phyloP scores from a whole-genome alignment of 495 filamentous ascomycete species.

The Aspergillus hancockii region DNA sequence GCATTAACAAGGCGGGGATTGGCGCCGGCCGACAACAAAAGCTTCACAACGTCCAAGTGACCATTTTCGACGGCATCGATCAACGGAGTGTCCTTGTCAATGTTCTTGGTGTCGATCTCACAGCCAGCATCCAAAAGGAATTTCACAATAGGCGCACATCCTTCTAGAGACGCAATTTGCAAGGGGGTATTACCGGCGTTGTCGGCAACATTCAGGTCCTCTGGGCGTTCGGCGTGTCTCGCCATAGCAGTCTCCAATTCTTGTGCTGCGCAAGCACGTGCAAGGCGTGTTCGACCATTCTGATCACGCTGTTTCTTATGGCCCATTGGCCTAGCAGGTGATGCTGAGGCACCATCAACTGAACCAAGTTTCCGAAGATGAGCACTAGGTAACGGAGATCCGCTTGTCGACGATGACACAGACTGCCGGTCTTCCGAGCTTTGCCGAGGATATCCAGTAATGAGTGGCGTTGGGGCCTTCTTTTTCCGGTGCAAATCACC shows the following conservation, averaged over 20 bases:
- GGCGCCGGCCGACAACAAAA: constrained; percentile 80
- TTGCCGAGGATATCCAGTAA: constrained; percentile 44
- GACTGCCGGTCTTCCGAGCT: constrained; percentile 67
- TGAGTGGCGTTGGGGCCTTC: constrained; percentile 54
- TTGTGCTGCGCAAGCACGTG: constrained; percentile 78
- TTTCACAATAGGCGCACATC: constrained; percentile 72
- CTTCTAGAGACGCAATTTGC: constrained; percentile 85
- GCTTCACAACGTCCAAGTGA: constrained; percentile 84
- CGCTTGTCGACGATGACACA: constrained; percentile 71
- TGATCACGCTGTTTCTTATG: constrained; percentile 83
- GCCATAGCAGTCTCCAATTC: constrained; percentile 70
- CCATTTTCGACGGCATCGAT: constrained; percentile 96
- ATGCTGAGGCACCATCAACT: constrained; percentile 55
- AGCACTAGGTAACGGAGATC: constrained; percentile 68
- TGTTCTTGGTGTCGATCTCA: constrained; percentile 76
- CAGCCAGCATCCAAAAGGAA: constrained; percentile 77
- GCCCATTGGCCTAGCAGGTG: constrained; percentile 63
- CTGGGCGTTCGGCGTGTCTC: constrained; percentile 71
- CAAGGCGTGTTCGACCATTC: constrained; percentile 80
- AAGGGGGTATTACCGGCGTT: constrained; percentile 93
- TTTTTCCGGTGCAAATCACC: constrained; percentile 34
- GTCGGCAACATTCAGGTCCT: constrained; percentile 85
- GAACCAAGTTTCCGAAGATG: constrained; percentile 66
- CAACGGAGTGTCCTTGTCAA: constrained; percentile 87
- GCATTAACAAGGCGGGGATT: constrained; percentile 86